A percentile compares a stretch with the other conserved stretches of the same genome.
Evolutionary conservation across 2,329 filamentous ascomycete species (phyloP).

Genomic region (Hypoxylon sp.): DNA sequence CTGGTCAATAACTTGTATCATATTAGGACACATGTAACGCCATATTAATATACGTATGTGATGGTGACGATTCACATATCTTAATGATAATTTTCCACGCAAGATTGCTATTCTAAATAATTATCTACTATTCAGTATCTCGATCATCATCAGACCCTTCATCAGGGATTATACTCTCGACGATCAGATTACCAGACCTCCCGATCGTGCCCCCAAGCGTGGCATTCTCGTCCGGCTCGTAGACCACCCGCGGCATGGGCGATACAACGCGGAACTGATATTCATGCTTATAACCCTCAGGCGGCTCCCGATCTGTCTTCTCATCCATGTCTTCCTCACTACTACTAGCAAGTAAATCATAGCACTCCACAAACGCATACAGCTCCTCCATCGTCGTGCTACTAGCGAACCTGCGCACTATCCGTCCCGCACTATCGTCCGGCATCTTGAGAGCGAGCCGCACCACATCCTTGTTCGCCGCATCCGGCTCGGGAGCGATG

Average conservation of each 20-base stretch:
- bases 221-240: slow-evolving; percentile 75
- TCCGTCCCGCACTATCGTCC: slow-evolving; percentile 74
- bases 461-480: slow-evolving; percentile 76
- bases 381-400: slow-evolving; percentile 86
- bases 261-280: slow-evolving; percentile 90
- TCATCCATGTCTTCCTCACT: slow-evolving; percentile 55
- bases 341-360: slow-evolving; percentile 69
- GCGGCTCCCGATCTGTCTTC: slow-evolving; percentile 57
- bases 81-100: slow-evolving; percentile 6
- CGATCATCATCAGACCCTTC: slow-evolving; percentile 49
- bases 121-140: slow-evolving; percentile 55
- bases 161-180: slow-evolving; percentile 76
- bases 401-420: slow-evolving; percentile 81
- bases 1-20: background rate
- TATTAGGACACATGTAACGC: background rate
- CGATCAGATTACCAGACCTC: slow-evolving; percentile 87
- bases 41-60: background rate
- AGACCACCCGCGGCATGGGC: slow-evolving; percentile 86
- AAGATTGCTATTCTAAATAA: background rate
- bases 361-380: slow-evolving; percentile 96
- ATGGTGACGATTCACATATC: background rate
- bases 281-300: slow-evolving; percentile 80
- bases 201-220: slow-evolving; percentile 82
- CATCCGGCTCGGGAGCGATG: slow-evolving; percentile 77
- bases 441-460: slow-evolving; percentile 79